A percentile compares a stretch with the other conserved stretches of the same genome.
Conservation (phyloP, 2,329 filamentous ascomycete genomes). For the Myriosclerotinia scirpicola region DNA sequence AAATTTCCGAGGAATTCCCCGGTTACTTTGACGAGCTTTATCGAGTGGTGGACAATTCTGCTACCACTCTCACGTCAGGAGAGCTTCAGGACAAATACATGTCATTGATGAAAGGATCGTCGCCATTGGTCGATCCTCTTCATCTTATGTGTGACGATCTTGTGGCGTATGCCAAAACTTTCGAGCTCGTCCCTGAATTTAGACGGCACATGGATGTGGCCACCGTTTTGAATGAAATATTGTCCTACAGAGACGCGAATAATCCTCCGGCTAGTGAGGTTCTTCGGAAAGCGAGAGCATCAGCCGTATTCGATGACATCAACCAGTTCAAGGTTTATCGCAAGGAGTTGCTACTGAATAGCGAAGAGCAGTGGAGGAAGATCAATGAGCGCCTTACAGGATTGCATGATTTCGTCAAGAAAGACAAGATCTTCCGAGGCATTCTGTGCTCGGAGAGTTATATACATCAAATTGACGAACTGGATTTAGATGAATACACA, state of each 20-base stretch:
- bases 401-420: neutral
- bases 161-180: conserved; percentile 1
- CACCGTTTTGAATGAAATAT: neutral
- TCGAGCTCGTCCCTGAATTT: neutral
- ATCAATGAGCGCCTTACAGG: neutral
- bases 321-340: neutral
- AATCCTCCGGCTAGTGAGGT: neutral
- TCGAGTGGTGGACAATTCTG: neutral
- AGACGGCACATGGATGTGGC: neutral
- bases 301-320: neutral
- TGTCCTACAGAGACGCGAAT: neutral
- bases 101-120: neutral
- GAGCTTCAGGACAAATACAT: neutral
- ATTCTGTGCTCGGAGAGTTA: neutral
- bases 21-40: neutral
- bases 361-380: neutral
- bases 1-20: neutral
- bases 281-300: neutral
- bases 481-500: neutral
- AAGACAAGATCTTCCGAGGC: neutral
- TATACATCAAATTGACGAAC: neutral
- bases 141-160: conserved; percentile 8
- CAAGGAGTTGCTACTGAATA: neutral
- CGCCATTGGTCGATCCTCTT: neutral
- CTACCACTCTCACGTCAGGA: neutral